Evolutionary conservation across 805 yeast genomes (phyloP), one percentile per base, ranked within the genome.

Genomic region (Ogataea salicorniae): DNA sequence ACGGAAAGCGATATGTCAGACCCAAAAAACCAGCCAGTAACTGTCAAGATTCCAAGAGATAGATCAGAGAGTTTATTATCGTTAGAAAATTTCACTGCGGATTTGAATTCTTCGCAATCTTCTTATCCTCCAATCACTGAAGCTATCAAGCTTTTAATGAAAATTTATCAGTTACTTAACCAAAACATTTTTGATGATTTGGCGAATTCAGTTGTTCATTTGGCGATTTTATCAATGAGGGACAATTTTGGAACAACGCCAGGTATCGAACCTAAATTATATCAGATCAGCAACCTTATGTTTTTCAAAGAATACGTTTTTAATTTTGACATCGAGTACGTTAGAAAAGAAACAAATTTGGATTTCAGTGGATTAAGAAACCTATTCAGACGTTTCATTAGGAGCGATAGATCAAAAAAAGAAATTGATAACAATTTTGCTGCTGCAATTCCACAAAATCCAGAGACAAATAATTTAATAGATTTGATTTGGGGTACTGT

Each of bases 171-270:
- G 57, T 70, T 90, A 57, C 77, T 92, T 35, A 83, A 84, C 54
- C 81, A 91, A 2, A 69, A 76, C 13, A 86, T 89, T 2, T 92
- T 91, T 67, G 96, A 89, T 62, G 96, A 88, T 59, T 68, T 91
- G 53, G 96, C 97, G 0, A 96, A 89, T 62, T 80, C 85, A 47
- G 82, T 89, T 45, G 86, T 92, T 4, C 96, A 87, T 60, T 77
- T 84, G 39, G 83, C 94, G 56, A 77, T 89, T 35, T 58, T 68
- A 15, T 79, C 94, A 6, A 66, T 89, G 55, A 76, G 77, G 46
- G 66, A 69, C 15, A 84, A 85, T 13, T 75, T 75, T 53, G 67
- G 71, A 4, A 55, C 63, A 34, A 67, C 74, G 54, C 66, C 76
- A 26, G 87, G 88, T 0, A 54, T 66, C 13, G 91, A 84, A 55